A percentile compares a stretch with the other conserved stretches of the same genome.
Conservation (phyloP, 176 grass and related monocot species). For the Poa annua region DNA sequence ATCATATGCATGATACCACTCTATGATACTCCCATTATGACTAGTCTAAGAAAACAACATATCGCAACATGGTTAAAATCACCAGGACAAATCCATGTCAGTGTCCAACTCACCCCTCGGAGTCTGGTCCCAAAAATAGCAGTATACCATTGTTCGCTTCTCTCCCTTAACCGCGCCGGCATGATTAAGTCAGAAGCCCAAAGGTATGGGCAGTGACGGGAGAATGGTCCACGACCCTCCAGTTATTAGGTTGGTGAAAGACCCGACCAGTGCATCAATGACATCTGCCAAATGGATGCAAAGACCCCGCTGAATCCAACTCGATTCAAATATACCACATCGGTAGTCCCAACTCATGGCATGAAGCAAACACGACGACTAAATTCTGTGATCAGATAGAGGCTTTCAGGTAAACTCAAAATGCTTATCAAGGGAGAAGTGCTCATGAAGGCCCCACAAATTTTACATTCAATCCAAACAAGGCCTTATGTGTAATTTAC, state of each 20-base stretch:
- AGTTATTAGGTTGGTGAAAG: constrained; percentile 41
- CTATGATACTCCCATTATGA: no score
- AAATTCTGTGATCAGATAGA: neutral
- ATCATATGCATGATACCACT: no score
- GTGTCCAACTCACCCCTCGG: constrained; percentile 28
- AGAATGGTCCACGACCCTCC: constrained; percentile 38
- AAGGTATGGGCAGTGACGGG: constrained; percentile 31
- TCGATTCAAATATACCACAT: constrained; percentile 22
- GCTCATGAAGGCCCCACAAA: neutral
- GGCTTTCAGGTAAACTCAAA: neutral
- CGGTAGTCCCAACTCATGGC: neutral
- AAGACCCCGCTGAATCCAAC: neutral
- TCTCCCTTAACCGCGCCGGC: neutral
- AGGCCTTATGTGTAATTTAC: neutral
- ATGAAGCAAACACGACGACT: neutral
- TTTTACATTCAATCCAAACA: no score
- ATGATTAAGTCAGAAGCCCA: constrained; percentile 38
- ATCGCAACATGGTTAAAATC: constrained; percentile 30
- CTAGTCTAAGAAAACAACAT: no score
- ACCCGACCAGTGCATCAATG: constrained; percentile 44
- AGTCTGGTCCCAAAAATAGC: constrained; percentile 26
- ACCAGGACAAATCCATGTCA: constrained; percentile 32
- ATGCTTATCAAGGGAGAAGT: neutral
- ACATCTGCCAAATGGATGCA: neutral
- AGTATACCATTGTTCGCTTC: constrained; percentile 8